Evolutionary conservation across 2,329 filamentous ascomycete species (phyloP), one percentile per base, ranked within the genome.

Genomic region (Simplicillium sp.): DNA sequence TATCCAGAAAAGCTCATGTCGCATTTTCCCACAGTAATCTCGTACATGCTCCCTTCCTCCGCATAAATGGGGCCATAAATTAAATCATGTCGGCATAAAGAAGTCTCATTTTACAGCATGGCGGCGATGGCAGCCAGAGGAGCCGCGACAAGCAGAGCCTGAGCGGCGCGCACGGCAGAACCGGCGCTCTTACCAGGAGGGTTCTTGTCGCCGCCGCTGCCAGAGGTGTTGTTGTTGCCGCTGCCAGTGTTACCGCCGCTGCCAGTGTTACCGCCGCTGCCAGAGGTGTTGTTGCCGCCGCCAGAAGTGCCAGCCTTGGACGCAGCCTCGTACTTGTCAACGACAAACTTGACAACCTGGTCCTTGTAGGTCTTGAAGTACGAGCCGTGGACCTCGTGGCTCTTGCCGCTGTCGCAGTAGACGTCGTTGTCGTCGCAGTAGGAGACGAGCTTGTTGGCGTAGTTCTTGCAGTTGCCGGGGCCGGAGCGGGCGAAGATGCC

Each of bases 371-470:
- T 54, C 13, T 36, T 17, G 11, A 66, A 48, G 47, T 70, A 70
- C 17, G 44, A 41, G 15, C 55, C 53, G 46, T 65, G 65, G 2
- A 61, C 56, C 3, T 41, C 41, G 2, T 31, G 29, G 43, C 47
- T 36, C 38, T 44, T 42, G 31, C 64, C 65, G 7, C 33, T 3
- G 48, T 60, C 63, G 48, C 64, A 67, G 52, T 63, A 67, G 13
- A 52, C 43, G 44, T 70, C 67, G 37, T 63, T 63, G 1, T 46
- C 56, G 51, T 67, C 64, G 51, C 64, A 67, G 50, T 59, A 67
- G 3, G 64, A 64, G 35, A 56, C 51, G 35, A 67, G 48, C 29
- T 58, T 57, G 48, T 55, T 45, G 40, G 50, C 49, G 48, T 64
- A 63, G 29, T 54, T 47, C 44, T 61, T 51, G 52, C 64, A 67